Evolutionary conservation across 108 stramenopile species (phyloP).

Genomic region (Cyclotella choctawhatcheeana): DNA sequence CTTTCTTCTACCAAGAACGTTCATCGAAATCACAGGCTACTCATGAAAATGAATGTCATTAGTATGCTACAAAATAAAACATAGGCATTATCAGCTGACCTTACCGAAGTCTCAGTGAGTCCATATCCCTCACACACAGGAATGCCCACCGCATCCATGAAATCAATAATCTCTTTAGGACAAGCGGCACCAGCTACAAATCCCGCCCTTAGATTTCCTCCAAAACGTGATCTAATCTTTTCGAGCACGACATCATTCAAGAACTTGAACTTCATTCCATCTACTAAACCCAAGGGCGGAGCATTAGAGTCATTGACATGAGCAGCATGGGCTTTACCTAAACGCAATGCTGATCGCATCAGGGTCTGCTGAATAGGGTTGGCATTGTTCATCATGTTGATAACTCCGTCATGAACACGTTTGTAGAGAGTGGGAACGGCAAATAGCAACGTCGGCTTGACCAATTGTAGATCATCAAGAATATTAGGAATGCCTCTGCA

Average conservation of each 20-base stretch:
- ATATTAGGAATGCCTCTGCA: constrained; percentile 80
- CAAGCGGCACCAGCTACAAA: constrained; percentile 93
- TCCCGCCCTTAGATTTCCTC: constrained; percentile 79
- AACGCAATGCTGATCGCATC: constrained; percentile 73
- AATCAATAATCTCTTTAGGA: constrained; percentile 83
- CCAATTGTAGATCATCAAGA: constrained; percentile 77
- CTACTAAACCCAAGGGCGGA: constrained; percentile 55
- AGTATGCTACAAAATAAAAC: neutral
- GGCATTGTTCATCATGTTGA: constrained; percentile 78
- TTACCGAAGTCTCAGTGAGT: constrained; percentile 88
- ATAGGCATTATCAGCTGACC: neutral
- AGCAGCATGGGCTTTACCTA: constrained; percentile 65
- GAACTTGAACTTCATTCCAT: constrained; percentile 50
- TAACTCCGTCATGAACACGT: constrained; percentile 91
- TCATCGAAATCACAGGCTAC: constrained; percentile 84
- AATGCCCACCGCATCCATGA: constrained; percentile 94
- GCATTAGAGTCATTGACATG: constrained; percentile 28
- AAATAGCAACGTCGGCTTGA: constrained; percentile 86
- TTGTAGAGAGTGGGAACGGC: constrained; percentile 96
- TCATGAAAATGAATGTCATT: neutral
- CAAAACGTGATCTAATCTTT: constrained; percentile 92
- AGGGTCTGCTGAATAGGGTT: constrained; percentile 66
- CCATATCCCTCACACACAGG: constrained; percentile 93
- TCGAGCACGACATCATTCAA: constrained; percentile 84
- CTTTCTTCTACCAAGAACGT: constrained; percentile 64